Conservation (phyloP, 176 grass and related monocot genomes). For the Avena atlantica region DNA sequence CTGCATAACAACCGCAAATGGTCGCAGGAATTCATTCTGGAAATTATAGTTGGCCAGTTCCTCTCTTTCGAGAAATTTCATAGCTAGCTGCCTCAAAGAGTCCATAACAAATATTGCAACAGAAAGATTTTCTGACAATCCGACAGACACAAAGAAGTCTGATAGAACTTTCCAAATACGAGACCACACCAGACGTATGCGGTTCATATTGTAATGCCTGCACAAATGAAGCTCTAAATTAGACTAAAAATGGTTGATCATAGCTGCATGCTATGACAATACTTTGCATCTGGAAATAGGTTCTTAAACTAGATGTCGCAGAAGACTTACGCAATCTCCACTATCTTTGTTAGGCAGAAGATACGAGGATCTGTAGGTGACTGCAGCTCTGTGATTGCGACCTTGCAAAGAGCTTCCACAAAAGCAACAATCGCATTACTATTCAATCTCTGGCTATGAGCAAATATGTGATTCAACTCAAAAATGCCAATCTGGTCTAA, state of each 20-base stretch:
- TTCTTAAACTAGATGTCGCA: slow-evolving; percentile 36
- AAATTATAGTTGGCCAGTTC: slow-evolving; percentile 99
- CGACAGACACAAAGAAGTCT: slow-evolving; percentile 95
- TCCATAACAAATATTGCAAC: slow-evolving; percentile 99
- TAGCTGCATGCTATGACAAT: slow-evolving; percentile 10
- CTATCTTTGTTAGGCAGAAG: slow-evolving; percentile 99
- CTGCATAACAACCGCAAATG: slow-evolving; percentile 96
- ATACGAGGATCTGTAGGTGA: slow-evolving; percentile 95
- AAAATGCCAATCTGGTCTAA: slow-evolving; percentile 97
- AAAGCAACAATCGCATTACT: slow-evolving; percentile 99
- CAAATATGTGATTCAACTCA: slow-evolving; percentile 99
- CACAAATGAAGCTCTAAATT: slow-evolving; percentile 46
- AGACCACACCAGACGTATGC: slow-evolving; percentile 94
- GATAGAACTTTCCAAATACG: slow-evolving; percentile 95
- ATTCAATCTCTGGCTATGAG: slow-evolving; percentile 95
- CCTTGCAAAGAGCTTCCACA: slow-evolving; percentile 97
- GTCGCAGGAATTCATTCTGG: slow-evolving; percentile 95
- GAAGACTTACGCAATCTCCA: slow-evolving; percentile 96
- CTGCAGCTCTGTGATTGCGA: slow-evolving; percentile 87
- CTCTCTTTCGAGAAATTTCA: slow-evolving; percentile 98
- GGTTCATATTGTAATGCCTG: slow-evolving; percentile 99
- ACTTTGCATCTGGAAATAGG: slow-evolving; percentile 35
- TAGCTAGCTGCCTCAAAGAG: slow-evolving; percentile 90
- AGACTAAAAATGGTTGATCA: slow-evolving; percentile 20
- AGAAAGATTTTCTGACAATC: slow-evolving; percentile 90